Evolutionary conservation across 495 filamentous ascomycete genomes (phyloP).

Genomic region (Neurospora discreta): DNA sequence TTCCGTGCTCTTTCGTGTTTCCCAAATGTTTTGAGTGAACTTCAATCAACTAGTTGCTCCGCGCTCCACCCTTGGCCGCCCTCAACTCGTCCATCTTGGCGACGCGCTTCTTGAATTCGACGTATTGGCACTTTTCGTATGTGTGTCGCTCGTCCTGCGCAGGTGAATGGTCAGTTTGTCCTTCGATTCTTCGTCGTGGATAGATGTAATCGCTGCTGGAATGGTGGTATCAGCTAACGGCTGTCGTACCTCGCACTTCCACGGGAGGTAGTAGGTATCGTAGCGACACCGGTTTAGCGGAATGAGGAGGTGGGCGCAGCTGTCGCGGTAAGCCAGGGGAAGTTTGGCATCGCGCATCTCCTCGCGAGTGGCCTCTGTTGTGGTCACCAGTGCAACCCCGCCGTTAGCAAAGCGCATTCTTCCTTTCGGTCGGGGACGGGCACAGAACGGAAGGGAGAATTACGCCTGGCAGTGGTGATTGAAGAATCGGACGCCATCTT

Average conservation of each 20-base stretch:
- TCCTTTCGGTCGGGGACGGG: not conserved
- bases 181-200: too few relatives aligned
- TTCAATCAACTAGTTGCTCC: slow-evolving; percentile 84
- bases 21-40: not conserved
- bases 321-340: slow-evolving; percentile 84
- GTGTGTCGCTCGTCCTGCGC: slow-evolving; percentile 83
- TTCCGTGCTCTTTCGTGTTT: not conserved
- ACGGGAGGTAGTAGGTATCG: slow-evolving; percentile 88
- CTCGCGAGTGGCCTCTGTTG: slow-evolving; percentile 62
- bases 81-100: slow-evolving; percentile 96
- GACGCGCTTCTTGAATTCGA: slow-evolving; percentile 95
- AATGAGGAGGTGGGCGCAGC: slow-evolving; percentile 86
- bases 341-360: slow-evolving; percentile 88
- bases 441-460: not conserved
- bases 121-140: slow-evolving; percentile 99
- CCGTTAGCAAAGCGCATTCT: not conserved
- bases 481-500: slow-evolving; percentile 26
- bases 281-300: slow-evolving; percentile 90
- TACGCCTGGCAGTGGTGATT: slow-evolving; percentile 28
- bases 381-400: not conserved
- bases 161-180: not conserved
- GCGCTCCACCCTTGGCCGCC: slow-evolving; percentile 69
- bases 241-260: slow-evolving; percentile 85
- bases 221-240: not conserved
- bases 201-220: too few relatives aligned